Evolutionary conservation across 2,329 filamentous ascomycete species (phyloP), one percentile per base, ranked within the genome.

Genomic region (Macrophomina pseudophaseolina): DNA sequence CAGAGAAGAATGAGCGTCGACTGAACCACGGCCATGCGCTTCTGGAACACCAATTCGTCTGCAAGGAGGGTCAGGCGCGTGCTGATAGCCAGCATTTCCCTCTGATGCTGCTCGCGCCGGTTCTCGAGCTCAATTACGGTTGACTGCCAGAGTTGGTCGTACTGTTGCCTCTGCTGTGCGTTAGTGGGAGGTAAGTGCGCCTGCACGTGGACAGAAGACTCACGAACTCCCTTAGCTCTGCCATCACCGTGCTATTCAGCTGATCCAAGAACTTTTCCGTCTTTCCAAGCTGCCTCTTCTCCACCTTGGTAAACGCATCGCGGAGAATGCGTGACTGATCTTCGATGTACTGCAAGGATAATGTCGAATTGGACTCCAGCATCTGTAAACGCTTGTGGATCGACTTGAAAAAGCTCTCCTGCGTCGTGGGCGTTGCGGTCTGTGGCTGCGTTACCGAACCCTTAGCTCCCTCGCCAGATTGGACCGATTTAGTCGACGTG

Each of bases 361-460:
- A 84, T 0, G 94, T 97, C 11, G 94, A 93, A 76, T 98, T 99
- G 16, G 92, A 88, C 78, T 99, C 95, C 7, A 98, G 88, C 72
- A 94, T 89, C 70, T 94, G 92, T 4, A 99, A 85, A 1, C 95
- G 91, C 78, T 98, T 98, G 69, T 94, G 93, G 8, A 98, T 90
- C 4, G 93, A 92, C 77, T 98, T 98, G 85, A 97, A 99, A 79
- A 99, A 98, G 1, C 92, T 95, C 76, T 99, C 95, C 78, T 99
- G 95, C 0, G 96, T 95, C 0, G 94, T 93, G 2, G 94, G 94
- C 0, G 88, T 87, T 1, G 90, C 79, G 1, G 85, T 46, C 38
- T 72, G 70, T 32, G 67, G 38, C 56, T 70, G 70, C 9, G 65
- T 66, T n/a, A 56, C 23, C 33, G 65, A 51, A 11, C 16, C 14